A percentile compares a stretch with the other conserved stretches of the same genome.
Evolutionary conservation across 768 basidiomycete species (phyloP).

Genomic region (Tubosaeta sp.): DNA sequence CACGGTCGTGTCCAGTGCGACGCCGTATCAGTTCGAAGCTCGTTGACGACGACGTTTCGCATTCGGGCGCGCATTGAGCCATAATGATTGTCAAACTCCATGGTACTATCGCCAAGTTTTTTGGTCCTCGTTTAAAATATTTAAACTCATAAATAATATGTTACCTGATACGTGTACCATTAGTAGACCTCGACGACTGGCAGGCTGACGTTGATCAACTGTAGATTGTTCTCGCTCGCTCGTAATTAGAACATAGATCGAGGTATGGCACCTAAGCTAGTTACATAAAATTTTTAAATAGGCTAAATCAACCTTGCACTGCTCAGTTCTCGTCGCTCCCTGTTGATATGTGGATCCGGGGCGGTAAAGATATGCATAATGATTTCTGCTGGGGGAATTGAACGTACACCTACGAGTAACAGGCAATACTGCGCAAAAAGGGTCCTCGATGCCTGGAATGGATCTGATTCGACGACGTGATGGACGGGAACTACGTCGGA

Average conservation of each 20-base stretch:
- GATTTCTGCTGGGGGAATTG: too few species aligned
- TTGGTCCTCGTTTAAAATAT: not conserved
- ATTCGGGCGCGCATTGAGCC: not conserved
- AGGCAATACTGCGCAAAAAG: too few species aligned
- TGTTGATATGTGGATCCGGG: not conserved
- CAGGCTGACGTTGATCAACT: not conserved
- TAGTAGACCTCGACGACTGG: not conserved
- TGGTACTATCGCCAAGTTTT: not conserved
- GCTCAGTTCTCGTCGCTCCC: not conserved
- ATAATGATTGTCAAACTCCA: not conserved
- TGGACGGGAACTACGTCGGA: too few species aligned
- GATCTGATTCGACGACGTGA: not conserved
- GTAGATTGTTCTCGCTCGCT: not conserved
- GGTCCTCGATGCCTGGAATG: not conserved
- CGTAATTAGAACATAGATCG: not conserved
- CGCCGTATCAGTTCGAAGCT: not conserved
- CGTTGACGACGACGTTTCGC: not conserved
- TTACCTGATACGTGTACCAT: not conserved
- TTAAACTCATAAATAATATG: not conserved
- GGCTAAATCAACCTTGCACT: too few species aligned
- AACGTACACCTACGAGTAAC: too few species aligned
- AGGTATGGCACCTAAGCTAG: too few species aligned
- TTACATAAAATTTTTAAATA: too few species aligned
- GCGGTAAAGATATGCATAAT: too few species aligned
- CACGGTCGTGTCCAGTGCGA: constrained; percentile 7